These are phyloP conservation scores for Fusarium burgessii DNA, from an alignment of 2,329 filamentous ascomycete species.

Conservation along the genomic window DNA sequence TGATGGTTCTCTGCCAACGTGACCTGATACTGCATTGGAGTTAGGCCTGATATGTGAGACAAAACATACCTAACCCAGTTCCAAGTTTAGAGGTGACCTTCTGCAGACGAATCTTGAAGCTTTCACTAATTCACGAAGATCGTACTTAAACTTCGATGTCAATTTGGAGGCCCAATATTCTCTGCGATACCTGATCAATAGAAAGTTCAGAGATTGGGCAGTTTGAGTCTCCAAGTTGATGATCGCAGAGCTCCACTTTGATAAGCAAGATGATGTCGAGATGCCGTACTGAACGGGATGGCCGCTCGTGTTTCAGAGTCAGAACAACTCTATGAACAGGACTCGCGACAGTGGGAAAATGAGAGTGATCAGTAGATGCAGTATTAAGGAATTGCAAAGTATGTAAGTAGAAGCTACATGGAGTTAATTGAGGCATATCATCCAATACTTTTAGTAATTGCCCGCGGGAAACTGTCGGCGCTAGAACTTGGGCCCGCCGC, in stretches of 20 bases:
- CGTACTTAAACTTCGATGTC: accelerated
- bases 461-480: conserved; percentile 13
- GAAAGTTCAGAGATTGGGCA: not conserved
- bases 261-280: not conserved
- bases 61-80: not conserved
- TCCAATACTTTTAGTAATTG: not conserved
- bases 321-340: not conserved
- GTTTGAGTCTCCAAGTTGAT: not conserved
- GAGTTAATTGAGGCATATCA: not conserved
- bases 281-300: not conserved
- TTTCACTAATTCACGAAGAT: not conserved
- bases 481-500: conserved; percentile 12
- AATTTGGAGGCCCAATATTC: not conserved
- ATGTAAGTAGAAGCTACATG: not conserved
- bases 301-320: not conserved
- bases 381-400: not conserved
- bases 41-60: not conserved
- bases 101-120: not conserved
- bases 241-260: not conserved
- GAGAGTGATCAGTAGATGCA: too few relatives aligned
- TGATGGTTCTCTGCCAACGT: not conserved
- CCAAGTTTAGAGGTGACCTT: not conserved
- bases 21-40: not conserved
- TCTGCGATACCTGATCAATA: not conserved
- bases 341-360: too few relatives aligned